Percentiles rank a stretch among this genome's conserved stretches.
These are phyloP conservation scores for Podila epigama DNA, from an alignment of 192 early-diverging fungal species.

Conservation along the genomic window DNA sequence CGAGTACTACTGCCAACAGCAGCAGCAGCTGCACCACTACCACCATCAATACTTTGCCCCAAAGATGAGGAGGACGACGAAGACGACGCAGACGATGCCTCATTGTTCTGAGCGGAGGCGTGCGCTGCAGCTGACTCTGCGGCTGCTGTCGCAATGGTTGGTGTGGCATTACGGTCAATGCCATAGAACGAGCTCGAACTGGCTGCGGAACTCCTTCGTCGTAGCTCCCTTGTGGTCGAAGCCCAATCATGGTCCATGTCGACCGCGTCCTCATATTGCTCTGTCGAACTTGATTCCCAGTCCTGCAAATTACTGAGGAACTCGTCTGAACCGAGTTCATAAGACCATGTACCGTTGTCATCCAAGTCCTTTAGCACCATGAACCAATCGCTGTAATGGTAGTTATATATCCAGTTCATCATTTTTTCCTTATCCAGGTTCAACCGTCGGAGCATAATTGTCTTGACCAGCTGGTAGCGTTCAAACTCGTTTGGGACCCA, in stretches of 20 bases:
- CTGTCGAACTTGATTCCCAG: slow-evolving; percentile 42
- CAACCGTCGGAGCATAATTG: slow-evolving; percentile 29
- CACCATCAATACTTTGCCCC: too few species aligned
- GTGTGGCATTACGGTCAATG: slow-evolving; percentile 9
- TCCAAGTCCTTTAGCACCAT: slow-evolving; percentile 34
- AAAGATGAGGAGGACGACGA: not conserved
- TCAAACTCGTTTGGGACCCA: slow-evolving; percentile 44
- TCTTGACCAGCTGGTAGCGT: slow-evolving; percentile 36
- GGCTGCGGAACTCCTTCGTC: slow-evolving; percentile 27
- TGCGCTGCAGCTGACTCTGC: not conserved
- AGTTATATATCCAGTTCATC: slow-evolving; percentile 35
- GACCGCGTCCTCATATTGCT: slow-evolving; percentile 40
- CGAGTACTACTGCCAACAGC: too few species aligned
- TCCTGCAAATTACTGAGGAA: slow-evolving; percentile 35
- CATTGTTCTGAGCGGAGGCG: not conserved
- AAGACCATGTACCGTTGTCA: slow-evolving; percentile 29
- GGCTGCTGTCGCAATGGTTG: slow-evolving; percentile 5
- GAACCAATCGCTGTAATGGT: slow-evolving; percentile 43
- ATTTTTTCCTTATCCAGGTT: slow-evolving; percentile 21
- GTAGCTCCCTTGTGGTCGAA: slow-evolving; percentile 22
- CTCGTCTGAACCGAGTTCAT: slow-evolving; percentile 23
- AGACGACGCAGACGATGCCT: too few species aligned
- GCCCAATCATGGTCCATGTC: slow-evolving; percentile 42
- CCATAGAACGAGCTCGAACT: slow-evolving; percentile 1
- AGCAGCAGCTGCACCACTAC: too few species aligned